Base-by-base conservation (phyloP, 2,329 filamentous ascomycete genomes). In the Paraphaeosphaeria minitans region DNA sequence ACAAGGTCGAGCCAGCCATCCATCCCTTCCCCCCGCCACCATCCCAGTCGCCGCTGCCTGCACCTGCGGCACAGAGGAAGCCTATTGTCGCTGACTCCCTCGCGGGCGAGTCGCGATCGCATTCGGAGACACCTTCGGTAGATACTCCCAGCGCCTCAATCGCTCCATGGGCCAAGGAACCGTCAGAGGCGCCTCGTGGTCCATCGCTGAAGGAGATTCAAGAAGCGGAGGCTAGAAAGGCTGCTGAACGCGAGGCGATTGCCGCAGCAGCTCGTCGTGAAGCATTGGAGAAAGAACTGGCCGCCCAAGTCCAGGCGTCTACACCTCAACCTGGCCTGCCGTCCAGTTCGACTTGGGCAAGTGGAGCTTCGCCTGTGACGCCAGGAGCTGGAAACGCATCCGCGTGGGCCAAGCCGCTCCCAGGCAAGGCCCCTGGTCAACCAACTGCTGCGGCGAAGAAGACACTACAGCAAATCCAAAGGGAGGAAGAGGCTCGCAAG, bases 121-220 rank as follows among this genome's bases (percentile, higher is more conserved):
- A 88, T 62, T 91, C 89, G 1, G 90, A 91, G 64, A 96, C 92
- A 0, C 93, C 91, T 31, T 81, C 85, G 0, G 79, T 83, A 29
- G 87, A 89, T 53, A 85, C 85, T 1, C 84, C 85, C 7, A 83
- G 84, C 52, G 83, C 93, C 4, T 92, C 94, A 0, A 81, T 97
- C 65, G 95, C 95, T 0, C 95, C 95, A 0, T 99, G 95, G 95
- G 95, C 95, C 5, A 95, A 95, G 75, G 93, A 98, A 64, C 85
- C 85, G 2, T 79, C 81, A 42, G 89, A 90, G 50, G 79, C 83
- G 5, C 87, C 91, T 42, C 96, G 91, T 77, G 93, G 93, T 0
- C 95, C 94, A 2, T 97, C 93, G 60, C 81, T 99, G 62, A 96
- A 93, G 79, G 93, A 99, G 73, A 99, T 99, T 24, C 95, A 99